Evolutionary conservation across 2,329 filamentous ascomycete species (phyloP), one percentile per base, ranked within the genome.

Genomic region (Aspergillus sp.): DNA sequence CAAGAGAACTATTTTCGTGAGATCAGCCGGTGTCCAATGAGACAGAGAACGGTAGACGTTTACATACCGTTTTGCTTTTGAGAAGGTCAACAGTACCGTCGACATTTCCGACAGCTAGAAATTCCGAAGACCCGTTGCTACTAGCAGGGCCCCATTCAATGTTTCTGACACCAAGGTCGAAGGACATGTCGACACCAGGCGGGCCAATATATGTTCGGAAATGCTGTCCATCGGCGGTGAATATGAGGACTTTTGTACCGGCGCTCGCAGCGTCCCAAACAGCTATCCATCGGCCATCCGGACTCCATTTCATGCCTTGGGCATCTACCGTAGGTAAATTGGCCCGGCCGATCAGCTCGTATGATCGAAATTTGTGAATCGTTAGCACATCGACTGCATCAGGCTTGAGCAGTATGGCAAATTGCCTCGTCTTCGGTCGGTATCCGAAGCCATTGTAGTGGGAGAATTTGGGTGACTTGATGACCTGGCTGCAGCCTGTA

Each of bases 281-380:
- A 1, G 80, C 82, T 59, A 87, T 73, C 85, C 85, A 88, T 60
- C 78, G 76, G 4, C 85, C 84, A 70, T 87, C 83, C 0, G 80
- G 79, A 63, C 83, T 86, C 85, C 85, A 88, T 67, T 81, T 82
- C 39, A 88, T 56, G 0, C 82, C 82, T 60, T 84, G 82, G 1
- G 83, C 85, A 73, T 88, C 85, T 16, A 78, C 68, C 2, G 84
- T 86, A 1, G 82, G 65, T 6, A 84, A 68, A 2, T 72, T 67
- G 6, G 73, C 67, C 9, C 70, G 71, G 10, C 67, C 67, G 5
- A 77, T 65, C 2, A 73, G 64, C 20, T 74, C 71, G 54, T 78
- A 76, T 1, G 73, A 70, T 31, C 63, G 58, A 50, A 66, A 66
- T 29, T 77, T 71, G 57, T 78, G 76, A 5, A 79, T 69, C 1